phyloP scores from a whole-genome alignment of 148 eudicot species.

The Rhododendron griersonianum region DNA sequence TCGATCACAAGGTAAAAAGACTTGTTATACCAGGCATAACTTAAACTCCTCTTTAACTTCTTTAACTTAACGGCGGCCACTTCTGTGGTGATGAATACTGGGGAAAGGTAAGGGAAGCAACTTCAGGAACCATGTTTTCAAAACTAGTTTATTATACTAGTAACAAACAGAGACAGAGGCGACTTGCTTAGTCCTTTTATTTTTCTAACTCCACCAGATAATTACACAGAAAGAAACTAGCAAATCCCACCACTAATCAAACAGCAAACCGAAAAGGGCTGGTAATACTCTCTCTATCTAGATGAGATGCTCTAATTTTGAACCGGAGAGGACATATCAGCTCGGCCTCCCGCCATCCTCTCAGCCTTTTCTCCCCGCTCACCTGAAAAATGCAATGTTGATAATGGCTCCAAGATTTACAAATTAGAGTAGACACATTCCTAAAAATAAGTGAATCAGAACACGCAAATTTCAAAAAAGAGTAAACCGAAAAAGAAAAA shows the following conservation, averaged over 20 bases:
- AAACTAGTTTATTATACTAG: background rate
- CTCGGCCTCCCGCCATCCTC: slow-evolving; percentile 79
- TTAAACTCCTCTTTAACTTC: background rate
- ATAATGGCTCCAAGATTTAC: background rate
- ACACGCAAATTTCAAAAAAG: no score
- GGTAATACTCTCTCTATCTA: background rate
- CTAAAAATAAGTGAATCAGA: background rate
- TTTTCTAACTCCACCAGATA: background rate
- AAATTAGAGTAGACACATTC: background rate
- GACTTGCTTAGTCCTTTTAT: background rate
- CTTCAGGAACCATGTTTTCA: background rate
- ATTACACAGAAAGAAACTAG: background rate
- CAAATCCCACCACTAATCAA: slow-evolving; percentile 1
- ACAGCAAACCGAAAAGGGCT: background rate
- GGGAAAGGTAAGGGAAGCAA: background rate
- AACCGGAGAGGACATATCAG: slow-evolving; percentile 43
- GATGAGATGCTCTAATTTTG: slow-evolving; percentile 5
- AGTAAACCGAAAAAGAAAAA: background rate
- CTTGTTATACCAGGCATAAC: background rate
- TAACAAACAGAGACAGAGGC: background rate
- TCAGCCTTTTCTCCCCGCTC: slow-evolving; percentile 80
- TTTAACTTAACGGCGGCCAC: background rate
- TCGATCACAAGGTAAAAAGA: background rate
- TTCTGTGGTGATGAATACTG: background rate
- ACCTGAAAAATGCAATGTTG: slow-evolving; percentile 33